Percentiles rank a stretch among this genome's conserved stretches.
These are phyloP conservation scores for Kodamaea sagamina DNA, from an alignment of 805 yeast genomes.

Conservation along the genomic window DNA sequence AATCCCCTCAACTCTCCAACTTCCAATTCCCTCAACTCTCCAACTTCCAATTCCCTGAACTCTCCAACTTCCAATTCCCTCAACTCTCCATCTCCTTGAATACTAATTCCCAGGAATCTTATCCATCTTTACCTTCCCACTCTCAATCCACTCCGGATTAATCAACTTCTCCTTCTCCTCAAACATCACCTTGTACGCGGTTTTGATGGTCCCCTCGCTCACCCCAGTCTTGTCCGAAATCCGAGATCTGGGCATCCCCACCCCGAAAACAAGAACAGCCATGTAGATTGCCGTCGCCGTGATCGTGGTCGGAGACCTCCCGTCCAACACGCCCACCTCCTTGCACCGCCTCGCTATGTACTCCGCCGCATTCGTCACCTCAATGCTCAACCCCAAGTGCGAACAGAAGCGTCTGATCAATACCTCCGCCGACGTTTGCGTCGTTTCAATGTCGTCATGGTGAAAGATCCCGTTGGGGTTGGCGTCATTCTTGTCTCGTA, in stretches of 20 bases:
- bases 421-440: conserved; percentile 91
- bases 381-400: conserved; percentile 84
- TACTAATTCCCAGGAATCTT: conserved; percentile 32
- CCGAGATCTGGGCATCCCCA: conserved; percentile 70
- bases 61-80: too few species aligned
- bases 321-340: conserved; percentile 91
- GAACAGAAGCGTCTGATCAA: conserved; percentile 95
- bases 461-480: conserved; percentile 43
- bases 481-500: conserved; percentile 56
- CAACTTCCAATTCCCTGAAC: too few species aligned
- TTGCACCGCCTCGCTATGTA: conserved; percentile 86
- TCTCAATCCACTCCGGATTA: conserved; percentile 74
- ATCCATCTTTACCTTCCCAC: conserved; percentile 61
- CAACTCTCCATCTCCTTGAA: not conserved
- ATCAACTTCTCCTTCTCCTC: conserved; percentile 66
- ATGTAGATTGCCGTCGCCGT: conserved; percentile 97
- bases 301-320: conserved; percentile 94
- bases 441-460: conserved; percentile 59
- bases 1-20: too few species aligned
- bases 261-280: conserved; percentile 81
- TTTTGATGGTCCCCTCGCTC: conserved; percentile 94
- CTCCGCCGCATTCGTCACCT: conserved; percentile 89
- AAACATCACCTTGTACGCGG: conserved; percentile 79
- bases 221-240: conserved; percentile 94
- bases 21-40: too few species aligned